phyloP scores from a whole-genome alignment of 2,329 filamentous ascomycete species.

The Exophiala spinifera region DNA sequence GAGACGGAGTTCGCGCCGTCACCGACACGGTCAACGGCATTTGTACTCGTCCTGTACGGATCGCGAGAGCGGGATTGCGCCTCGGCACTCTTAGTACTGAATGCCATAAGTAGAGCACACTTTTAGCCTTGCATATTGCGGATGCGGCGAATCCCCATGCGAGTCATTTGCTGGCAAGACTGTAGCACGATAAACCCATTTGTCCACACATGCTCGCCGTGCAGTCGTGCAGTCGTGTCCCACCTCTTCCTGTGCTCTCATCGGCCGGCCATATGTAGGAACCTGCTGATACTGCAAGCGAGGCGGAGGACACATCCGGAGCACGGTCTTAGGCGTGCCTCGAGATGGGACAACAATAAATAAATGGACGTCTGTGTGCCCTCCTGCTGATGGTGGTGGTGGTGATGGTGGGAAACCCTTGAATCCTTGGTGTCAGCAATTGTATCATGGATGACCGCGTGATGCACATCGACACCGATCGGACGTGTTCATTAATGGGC shows the following conservation, averaged over 20 bases:
- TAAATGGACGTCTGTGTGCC: too few species aligned
- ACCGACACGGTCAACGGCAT: not conserved
- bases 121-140: too few species aligned
- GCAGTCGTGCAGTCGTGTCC: not conserved
- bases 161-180: too few species aligned
- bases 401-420: not conserved
- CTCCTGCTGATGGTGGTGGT: too few species aligned
- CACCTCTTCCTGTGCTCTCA: not conserved
- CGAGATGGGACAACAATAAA: not conserved
- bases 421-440: not conserved
- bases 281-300: not conserved
- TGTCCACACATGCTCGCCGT: not conserved
- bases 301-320: not conserved
- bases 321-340: not conserved
- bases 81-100: too few species aligned
- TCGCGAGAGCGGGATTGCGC: too few species aligned
- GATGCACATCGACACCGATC: not conserved
- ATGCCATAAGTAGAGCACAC: too few species aligned
- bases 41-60: too few species aligned
- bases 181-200: too few species aligned
- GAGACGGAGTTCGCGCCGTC: conserved; percentile 20
- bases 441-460: conserved; percentile 3
- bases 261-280: too few species aligned
- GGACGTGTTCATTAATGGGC: conserved; percentile 2
- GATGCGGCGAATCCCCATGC: too few species aligned